Evolutionary conservation across 306 rosid species (phyloP).

Genomic region (Acacia confusa): DNA sequence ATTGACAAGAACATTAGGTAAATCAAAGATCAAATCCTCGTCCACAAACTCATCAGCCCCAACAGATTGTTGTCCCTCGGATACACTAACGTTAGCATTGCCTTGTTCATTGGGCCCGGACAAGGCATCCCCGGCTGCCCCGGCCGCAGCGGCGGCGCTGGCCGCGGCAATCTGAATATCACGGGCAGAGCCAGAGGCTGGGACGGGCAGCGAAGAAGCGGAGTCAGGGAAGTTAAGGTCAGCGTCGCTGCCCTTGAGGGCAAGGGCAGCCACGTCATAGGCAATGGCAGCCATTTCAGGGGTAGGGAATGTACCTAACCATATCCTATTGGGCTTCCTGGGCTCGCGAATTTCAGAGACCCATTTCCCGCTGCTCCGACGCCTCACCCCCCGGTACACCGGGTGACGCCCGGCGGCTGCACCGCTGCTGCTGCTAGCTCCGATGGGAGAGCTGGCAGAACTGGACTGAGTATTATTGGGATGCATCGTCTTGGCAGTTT

Average conservation of each 20-base stretch:
- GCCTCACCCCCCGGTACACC: constrained; percentile 49
- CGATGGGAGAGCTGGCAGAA: background rate
- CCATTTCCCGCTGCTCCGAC: constrained; percentile 52
- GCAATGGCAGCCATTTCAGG: constrained; percentile 97
- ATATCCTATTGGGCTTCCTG: constrained; percentile 55
- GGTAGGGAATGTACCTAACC: constrained; percentile 87
- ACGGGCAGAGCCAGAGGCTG: constrained; percentile 68
- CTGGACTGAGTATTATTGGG: background rate
- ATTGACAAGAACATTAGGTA: constrained; percentile 74
- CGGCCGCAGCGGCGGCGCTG: constrained; percentile 75
- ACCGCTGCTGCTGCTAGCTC: constrained; percentile 25
- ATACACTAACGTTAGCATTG: background rate
- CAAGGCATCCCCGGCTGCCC: constrained; percentile 44
- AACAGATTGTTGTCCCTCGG: background rate
- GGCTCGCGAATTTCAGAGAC: constrained; percentile 56
- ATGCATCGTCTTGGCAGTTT: constrained; percentile 24
- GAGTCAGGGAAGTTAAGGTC: constrained; percentile 86
- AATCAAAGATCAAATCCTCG: constrained; percentile 85
- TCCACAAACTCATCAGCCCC: constrained; percentile 57
- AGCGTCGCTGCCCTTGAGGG: constrained; percentile 74
- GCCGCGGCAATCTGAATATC: constrained; percentile 85
- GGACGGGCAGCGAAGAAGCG: constrained; percentile 74
- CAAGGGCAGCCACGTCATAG: constrained; percentile 89
- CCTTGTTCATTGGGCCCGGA: background rate
- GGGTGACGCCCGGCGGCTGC: constrained; percentile 41